Evolutionary conservation across 2,329 filamentous ascomycete species (phyloP).

Genomic region (Xylariaceae sp.): DNA sequence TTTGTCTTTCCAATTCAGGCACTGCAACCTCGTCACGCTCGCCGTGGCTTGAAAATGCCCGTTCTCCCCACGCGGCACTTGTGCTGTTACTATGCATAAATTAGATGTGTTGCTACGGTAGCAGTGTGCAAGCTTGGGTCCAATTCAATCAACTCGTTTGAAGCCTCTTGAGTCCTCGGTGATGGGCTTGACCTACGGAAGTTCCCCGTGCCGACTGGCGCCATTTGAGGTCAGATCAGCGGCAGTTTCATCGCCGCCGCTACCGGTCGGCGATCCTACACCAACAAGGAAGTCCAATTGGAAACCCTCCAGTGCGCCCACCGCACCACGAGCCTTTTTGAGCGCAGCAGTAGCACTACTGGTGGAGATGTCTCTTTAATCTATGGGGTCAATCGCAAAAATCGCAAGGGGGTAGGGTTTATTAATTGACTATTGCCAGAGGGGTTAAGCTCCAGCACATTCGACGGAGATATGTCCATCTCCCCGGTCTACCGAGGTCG

Average conservation of each 20-base stretch:
- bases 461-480: background rate
- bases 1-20: too few species aligned
- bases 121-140: background rate
- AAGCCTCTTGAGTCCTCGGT: background rate
- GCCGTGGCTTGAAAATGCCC: too few species aligned
- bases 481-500: too few species aligned
- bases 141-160: background rate
- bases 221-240: too few species aligned
- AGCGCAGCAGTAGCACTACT: background rate
- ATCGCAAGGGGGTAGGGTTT: background rate
- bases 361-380: background rate
- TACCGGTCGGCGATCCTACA: background rate
- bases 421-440: background rate
- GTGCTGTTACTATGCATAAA: background rate
- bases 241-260: too few species aligned
- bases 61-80: background rate
- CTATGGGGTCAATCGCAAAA: background rate
- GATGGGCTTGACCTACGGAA: background rate
- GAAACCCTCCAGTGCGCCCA: background rate
- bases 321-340: background rate
- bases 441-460: background rate
- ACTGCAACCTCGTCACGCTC: background rate
- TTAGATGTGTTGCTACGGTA: background rate
- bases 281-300: background rate
- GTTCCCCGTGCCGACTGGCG: background rate